Conservation (phyloP, 805 yeast genomes). For the Saitoella complicata region DNA sequence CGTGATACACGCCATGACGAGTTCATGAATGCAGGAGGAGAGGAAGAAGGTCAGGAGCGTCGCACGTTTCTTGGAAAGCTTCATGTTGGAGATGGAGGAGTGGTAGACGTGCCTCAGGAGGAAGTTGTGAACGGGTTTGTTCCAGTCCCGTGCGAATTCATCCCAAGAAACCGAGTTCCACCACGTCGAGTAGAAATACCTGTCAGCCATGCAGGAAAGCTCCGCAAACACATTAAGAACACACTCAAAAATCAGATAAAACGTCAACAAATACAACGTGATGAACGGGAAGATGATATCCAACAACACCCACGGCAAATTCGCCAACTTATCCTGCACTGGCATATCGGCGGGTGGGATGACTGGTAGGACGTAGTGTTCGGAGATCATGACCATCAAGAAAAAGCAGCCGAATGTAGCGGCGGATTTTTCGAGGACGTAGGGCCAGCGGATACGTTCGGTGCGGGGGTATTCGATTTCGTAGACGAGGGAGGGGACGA, state of each 20-base stretch:
- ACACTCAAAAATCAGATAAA: conserved; percentile 90
- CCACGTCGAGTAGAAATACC: conserved; percentile 93
- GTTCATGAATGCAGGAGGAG: conserved; percentile 73
- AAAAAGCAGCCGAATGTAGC: conserved; percentile 81
- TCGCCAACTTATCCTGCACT: conserved; percentile 24
- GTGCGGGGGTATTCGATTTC: conserved; percentile 74
- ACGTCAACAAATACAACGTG: conserved; percentile 55
- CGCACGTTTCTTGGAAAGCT: conserved; percentile 49
- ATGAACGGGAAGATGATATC: conserved; percentile 52
- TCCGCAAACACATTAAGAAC: conserved; percentile 84
- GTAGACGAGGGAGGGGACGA: conserved; percentile 77
- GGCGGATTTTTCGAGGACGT: conserved; percentile 47
- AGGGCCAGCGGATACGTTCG: conserved; percentile 45
- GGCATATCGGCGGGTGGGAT: neutral
- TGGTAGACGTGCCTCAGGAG: conserved; percentile 87
- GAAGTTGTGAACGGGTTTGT: conserved; percentile 80
- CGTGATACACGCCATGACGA: conserved; percentile 82
- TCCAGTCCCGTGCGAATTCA: conserved; percentile 88
- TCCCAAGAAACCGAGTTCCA: conserved; percentile 94
- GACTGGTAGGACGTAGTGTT: conserved; percentile 17
- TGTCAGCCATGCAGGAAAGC: conserved; percentile 68
- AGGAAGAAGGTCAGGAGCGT: conserved; percentile 52
- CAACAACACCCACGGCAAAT: conserved; percentile 43
- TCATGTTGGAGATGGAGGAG: conserved; percentile 62
- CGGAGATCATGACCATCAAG: conserved; percentile 68